These are phyloP conservation scores for Euclidium syriacum DNA, from an alignment of 345 rosid species.

Conservation along the genomic window DNA sequence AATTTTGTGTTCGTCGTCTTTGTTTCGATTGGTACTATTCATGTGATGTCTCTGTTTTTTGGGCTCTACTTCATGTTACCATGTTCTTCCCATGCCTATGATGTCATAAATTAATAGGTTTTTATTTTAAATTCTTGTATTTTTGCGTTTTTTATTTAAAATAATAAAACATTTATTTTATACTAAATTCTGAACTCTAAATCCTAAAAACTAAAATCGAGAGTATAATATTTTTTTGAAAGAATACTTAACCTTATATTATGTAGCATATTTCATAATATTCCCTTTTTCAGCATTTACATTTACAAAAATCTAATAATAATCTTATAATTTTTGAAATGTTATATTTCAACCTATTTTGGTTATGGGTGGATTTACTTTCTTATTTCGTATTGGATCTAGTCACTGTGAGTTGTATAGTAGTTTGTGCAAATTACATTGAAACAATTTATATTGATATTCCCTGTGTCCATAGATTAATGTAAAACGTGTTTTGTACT, in stretches of 20 bases:
- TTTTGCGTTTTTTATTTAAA: too few relatives aligned
- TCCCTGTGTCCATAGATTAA: slow-evolving; percentile 21
- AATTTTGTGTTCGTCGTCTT: not conserved
- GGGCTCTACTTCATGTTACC: slow-evolving; percentile 9
- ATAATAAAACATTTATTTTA: too few relatives aligned
- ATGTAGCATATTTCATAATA: too few relatives aligned
- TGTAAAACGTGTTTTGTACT: not conserved
- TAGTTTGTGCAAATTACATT: slow-evolving; percentile 17
- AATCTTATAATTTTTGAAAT: too few relatives aligned
- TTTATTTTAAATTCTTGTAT: too few relatives aligned
- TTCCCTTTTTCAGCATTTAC: too few relatives aligned
- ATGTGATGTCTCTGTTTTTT: slow-evolving; percentile 9
- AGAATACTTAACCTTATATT: too few relatives aligned
- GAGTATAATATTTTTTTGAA: too few relatives aligned
- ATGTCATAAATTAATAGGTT: not conserved
- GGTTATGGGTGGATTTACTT: not conserved
- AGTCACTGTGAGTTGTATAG: not conserved
- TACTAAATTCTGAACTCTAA: too few relatives aligned
- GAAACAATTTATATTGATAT: slow-evolving; percentile 1
- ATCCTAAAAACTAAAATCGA: too few relatives aligned
- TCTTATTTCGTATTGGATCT: too few relatives aligned
- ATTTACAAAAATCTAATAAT: too few relatives aligned
- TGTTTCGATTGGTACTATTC: not conserved
- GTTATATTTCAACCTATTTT: not conserved
- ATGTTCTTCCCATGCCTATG: slow-evolving; percentile 21